Evolutionary conservation across 108 stramenopile species (phyloP), one percentile per base, ranked within the genome.

Genomic region (Heterococcus sp.): DNA sequence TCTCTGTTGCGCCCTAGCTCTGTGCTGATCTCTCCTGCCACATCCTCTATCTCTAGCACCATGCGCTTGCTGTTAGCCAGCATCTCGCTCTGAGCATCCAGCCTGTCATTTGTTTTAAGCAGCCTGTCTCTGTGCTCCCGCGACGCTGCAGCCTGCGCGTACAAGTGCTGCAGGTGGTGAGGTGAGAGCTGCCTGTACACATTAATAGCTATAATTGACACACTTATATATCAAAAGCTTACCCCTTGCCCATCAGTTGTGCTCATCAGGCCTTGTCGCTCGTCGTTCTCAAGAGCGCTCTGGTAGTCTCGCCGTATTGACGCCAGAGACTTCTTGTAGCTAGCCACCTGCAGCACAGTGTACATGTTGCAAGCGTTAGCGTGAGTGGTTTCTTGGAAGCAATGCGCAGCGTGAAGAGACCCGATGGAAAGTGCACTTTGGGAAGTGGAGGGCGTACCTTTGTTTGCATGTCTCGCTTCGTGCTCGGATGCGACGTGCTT

Each of bases 21-120:
- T 38, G 90, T 87, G 3, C 94, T 95, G 71, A 97, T 97, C 86
- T 96, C 95, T 76, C 93, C 66, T 2, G 94, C 79, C 0, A 94
- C 93, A 40, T 90, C 91, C 69, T 97, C 95, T 2, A 95, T 97
- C 72, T 97, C 97, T 72, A 93, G 91, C 92, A 97, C 89, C 37
- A 93, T 91, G 38, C 92, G 83, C 29, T 93, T 88, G 8, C 95
- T 95, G 72, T 93, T 91, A 34, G 92, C 92, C 65, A 97, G 74
- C 68, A 92, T 93, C 26, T 92, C 91, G 37, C 89, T 93, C 86
- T 97, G 97, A 3, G 86, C 74, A 33, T 80, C 69, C 2, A 97
- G 74, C 77, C 88, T 78, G 39, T 92, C 91, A 40, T 93, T 87
- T 65, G 93, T 65, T 38, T 84, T 37, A 14, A 87, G 69, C 38